These are phyloP conservation scores for Colletotrichum limetticola DNA, from an alignment of 2,329 filamentous ascomycete species.

Conservation along the genomic window DNA sequence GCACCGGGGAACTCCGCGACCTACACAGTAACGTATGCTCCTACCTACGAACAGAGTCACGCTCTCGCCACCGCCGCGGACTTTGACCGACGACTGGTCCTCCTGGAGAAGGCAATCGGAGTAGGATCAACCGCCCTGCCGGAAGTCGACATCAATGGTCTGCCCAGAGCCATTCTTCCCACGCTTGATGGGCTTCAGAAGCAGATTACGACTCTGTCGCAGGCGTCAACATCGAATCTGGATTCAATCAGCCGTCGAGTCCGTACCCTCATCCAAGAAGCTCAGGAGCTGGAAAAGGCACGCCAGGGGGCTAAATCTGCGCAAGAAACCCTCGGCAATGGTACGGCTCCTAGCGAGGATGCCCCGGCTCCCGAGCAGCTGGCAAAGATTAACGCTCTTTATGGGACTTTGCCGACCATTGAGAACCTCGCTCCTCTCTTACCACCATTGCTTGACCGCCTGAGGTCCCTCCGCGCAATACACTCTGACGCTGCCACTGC, in stretches of 20 bases:
- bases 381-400: slow-evolving; percentile 90
- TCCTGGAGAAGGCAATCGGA: slow-evolving; percentile 85
- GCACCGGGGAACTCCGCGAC: slow-evolving; percentile 45
- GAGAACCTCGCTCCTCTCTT: slow-evolving; percentile 87
- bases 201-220: slow-evolving; percentile 80
- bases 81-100: slow-evolving; percentile 83
- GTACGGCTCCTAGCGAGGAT: slow-evolving; percentile 52
- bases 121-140: slow-evolving; percentile 76
- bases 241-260: slow-evolving; percentile 78
- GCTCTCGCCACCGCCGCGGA: slow-evolving; percentile 84
- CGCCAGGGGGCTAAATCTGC: slow-evolving; percentile 70
- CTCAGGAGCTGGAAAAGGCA: slow-evolving; percentile 76
- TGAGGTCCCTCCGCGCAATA: slow-evolving; percentile 84
- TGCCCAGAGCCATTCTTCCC: slow-evolving; percentile 79
- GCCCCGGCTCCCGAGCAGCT: slow-evolving; percentile 74
- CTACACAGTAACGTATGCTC: slow-evolving; percentile 74
- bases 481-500: slow-evolving; percentile 90
- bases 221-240: slow-evolving; percentile 77
- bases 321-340: slow-evolving; percentile 67
- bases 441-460: slow-evolving; percentile 84
- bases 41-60: slow-evolving; percentile 73
- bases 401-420: slow-evolving; percentile 88
- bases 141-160: slow-evolving; percentile 66
- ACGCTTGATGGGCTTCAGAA: slow-evolving; percentile 83
- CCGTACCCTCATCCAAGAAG: slow-evolving; percentile 76